These are phyloP conservation scores for Oemleria cerasiformis DNA, from an alignment of 306 rosid genomes.

Conservation along the genomic window DNA sequence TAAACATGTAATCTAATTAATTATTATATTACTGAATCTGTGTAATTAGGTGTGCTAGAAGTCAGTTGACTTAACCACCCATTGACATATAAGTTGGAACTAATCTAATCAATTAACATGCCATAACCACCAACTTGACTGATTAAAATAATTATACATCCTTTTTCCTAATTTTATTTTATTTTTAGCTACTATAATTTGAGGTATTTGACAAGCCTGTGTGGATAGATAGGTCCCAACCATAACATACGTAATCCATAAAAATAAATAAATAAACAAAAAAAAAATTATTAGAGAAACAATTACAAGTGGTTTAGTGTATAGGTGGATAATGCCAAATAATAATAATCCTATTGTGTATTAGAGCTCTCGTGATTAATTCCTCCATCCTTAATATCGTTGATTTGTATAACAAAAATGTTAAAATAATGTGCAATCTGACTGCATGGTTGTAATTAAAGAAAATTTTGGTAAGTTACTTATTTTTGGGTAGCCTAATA, in stretches of 20 bases:
- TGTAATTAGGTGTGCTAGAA: neutral
- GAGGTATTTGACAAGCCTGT: neutral
- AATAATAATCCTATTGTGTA: too few relatives aligned
- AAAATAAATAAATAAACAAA: too few relatives aligned
- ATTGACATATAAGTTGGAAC: constrained; percentile 15
- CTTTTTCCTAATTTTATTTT: too few relatives aligned
- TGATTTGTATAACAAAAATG: neutral
- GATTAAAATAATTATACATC: neutral
- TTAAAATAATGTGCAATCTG: neutral
- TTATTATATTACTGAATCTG: too few relatives aligned
- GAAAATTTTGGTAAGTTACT: neutral
- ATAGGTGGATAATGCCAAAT: neutral
- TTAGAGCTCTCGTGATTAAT: too few relatives aligned
- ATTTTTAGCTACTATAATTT: neutral
- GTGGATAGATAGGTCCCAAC: neutral
- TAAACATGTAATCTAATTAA: too few relatives aligned
- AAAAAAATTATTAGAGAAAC: too few relatives aligned
- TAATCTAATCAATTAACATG: constrained; percentile 11
- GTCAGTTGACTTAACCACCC: constrained; percentile 5
- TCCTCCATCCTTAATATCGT: too few relatives aligned
- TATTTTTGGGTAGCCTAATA: too few relatives aligned
- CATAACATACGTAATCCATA: neutral
- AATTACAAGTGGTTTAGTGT: neutral
- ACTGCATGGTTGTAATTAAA: neutral
- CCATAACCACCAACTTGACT: constrained; percentile 5